These are phyloP conservation scores for Mercurialis annua DNA, from an alignment of 345 rosid species.

Conservation along the genomic window DNA sequence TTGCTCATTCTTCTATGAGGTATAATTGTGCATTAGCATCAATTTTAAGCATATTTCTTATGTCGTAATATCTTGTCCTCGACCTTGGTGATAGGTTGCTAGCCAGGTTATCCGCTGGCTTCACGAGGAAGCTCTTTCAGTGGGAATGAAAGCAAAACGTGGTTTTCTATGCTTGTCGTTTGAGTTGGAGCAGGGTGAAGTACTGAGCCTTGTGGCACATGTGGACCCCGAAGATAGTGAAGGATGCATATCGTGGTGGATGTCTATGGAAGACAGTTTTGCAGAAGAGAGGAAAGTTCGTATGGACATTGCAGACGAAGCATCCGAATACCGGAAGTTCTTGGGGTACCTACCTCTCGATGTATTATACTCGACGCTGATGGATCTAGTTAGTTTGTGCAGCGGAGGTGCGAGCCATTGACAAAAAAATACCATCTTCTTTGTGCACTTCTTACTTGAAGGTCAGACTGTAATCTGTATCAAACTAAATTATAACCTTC, in stretches of 20 bases:
- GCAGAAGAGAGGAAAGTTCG: conserved; percentile 52
- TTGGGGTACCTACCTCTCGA: conserved; percentile 77
- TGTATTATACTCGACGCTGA: conserved; percentile 56
- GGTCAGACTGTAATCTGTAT: neutral
- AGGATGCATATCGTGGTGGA: conserved; percentile 93
- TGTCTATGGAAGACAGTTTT: conserved; percentile 75
- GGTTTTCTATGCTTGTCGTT: conserved; percentile 71
- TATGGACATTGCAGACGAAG: conserved; percentile 34
- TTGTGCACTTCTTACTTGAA: neutral
- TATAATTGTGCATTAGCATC: neutral
- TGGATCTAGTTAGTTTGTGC: conserved; percentile 82
- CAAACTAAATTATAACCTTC: neutral
- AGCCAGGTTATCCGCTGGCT: conserved; percentile 97
- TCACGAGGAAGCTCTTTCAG: conserved; percentile 77
- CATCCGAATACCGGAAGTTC: conserved; percentile 58
- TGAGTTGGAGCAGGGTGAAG: conserved; percentile 82
- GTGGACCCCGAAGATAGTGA: conserved; percentile 64
- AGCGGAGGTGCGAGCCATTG: conserved; percentile 24
- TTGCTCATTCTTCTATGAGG: neutral
- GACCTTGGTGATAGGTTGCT: conserved; percentile 50
- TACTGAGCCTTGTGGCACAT: conserved; percentile 77
- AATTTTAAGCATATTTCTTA: neutral
- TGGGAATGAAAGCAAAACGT: conserved; percentile 70
- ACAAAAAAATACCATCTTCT: neutral
- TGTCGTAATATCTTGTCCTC: conserved; percentile 12